phyloP scores from a whole-genome alignment of 257 asterid genomes.

The Przewalskia tangutica region DNA sequence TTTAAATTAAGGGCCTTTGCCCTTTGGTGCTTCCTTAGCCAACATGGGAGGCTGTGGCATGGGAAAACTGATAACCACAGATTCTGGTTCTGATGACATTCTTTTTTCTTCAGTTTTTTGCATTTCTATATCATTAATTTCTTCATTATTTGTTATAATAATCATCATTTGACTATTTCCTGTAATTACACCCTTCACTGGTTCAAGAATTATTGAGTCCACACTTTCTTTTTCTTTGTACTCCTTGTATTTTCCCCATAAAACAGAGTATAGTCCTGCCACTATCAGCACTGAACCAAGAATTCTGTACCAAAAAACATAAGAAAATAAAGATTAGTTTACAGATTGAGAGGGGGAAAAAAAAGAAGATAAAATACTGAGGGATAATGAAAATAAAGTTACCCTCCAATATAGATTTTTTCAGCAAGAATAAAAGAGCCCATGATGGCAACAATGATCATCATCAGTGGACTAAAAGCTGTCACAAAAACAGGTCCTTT shows the following conservation, averaged over 20 bases:
- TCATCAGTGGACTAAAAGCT: slow-evolving; percentile 89
- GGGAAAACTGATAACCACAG: slow-evolving; percentile 41
- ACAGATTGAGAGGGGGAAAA: background rate
- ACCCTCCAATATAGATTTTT: too few species aligned
- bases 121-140: slow-evolving; percentile 34
- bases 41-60: slow-evolving; percentile 54
- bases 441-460: slow-evolving; percentile 71
- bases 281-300: slow-evolving; percentile 25
- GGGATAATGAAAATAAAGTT: too few species aligned
- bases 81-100: slow-evolving; percentile 10
- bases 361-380: background rate
- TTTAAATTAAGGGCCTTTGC: slow-evolving; percentile 10
- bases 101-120: slow-evolving; percentile 3
- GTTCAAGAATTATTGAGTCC: slow-evolving; percentile 22
- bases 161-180: slow-evolving; percentile 8
- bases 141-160: slow-evolving; percentile 31
- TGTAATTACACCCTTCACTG: slow-evolving; percentile 23
- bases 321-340: background rate
- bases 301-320: slow-evolving; percentile 13
- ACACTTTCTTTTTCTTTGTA: slow-evolving; percentile 30
- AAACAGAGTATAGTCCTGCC: slow-evolving; percentile 19
- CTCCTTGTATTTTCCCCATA: slow-evolving; percentile 59
- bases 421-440: too few species aligned
- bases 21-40: slow-evolving; percentile 44
- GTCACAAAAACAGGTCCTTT: slow-evolving; percentile 82